phyloP scores from a whole-genome alignment of 2,329 filamentous ascomycete species.

The Tolypocladium inflatum region DNA sequence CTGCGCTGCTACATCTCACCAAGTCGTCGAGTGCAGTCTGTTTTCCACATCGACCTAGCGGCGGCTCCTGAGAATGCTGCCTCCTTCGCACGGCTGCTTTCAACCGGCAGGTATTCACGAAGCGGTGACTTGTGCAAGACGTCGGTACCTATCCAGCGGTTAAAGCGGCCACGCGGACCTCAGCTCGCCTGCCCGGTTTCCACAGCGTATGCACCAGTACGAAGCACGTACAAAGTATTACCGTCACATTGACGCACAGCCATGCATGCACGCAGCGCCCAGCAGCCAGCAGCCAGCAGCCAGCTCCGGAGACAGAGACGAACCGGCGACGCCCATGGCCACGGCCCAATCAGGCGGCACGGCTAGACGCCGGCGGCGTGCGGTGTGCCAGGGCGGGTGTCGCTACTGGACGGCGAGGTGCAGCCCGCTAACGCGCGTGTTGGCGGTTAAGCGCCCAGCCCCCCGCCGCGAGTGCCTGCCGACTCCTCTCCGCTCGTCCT shows the following conservation, averaged over 20 bases:
- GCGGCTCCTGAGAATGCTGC: background rate
- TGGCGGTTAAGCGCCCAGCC: background rate
- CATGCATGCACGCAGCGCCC: background rate
- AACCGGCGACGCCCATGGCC: background rate
- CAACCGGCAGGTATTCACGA: background rate
- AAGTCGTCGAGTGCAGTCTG: background rate
- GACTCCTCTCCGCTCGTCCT: background rate
- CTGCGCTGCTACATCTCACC: background rate
- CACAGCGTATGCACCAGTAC: background rate
- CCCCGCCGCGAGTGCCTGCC: background rate
- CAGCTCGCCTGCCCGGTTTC: background rate
- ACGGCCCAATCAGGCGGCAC: constrained; percentile 11
- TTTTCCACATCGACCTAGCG: background rate
- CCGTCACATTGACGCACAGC: background rate
- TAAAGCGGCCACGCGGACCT: background rate
- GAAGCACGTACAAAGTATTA: background rate
- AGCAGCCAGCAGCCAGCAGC: background rate
- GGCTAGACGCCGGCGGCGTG: constrained; percentile 12
- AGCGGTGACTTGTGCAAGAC: background rate
- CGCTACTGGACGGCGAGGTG: constrained; percentile 1
- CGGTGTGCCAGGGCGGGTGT: background rate
- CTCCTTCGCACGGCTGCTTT: background rate
- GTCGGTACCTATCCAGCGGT: background rate
- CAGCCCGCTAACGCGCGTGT: background rate
- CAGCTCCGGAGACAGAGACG: background rate